Conservation (phyloP, 163 green algal species). For the Volvox carteri region DNA sequence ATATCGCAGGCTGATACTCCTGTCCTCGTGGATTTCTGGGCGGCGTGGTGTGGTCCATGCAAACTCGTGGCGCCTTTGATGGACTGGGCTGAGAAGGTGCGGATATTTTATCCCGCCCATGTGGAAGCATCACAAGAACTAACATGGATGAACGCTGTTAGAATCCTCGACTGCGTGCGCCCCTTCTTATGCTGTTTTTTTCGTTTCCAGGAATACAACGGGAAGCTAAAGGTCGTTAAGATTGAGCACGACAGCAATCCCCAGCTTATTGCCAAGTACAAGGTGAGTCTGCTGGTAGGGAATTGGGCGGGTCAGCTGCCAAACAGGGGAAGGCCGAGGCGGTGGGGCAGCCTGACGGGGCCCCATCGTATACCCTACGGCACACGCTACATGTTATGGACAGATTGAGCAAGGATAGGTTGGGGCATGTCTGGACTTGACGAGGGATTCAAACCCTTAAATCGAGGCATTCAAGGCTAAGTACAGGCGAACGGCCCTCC, state of each 20-base stretch:
- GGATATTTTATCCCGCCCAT: not conserved
- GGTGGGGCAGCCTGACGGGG: too few species aligned
- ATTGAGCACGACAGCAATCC: conserved; percentile 92
- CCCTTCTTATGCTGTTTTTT: not conserved
- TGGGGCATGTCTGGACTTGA: too few species aligned
- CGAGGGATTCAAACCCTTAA: too few species aligned
- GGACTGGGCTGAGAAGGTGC: conserved; percentile 84
- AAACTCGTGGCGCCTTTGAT: conserved; percentile 92
- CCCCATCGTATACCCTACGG: too few species aligned
- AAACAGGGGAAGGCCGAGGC: too few species aligned
- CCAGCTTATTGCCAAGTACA: conserved; percentile 91
- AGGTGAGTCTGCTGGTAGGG: conserved; percentile 70
- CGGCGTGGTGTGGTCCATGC: conserved; percentile 95
- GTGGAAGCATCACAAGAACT: not conserved
- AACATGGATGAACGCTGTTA: not conserved
- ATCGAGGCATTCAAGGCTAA: too few species aligned
- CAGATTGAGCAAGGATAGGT: too few species aligned
- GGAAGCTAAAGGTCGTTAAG: conserved; percentile 95
- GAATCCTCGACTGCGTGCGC: not conserved
- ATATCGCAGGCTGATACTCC: conserved; percentile 73
- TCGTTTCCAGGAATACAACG: conserved; percentile 79
- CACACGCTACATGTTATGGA: too few species aligned
- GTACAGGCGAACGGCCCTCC: too few species aligned
- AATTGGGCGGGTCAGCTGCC: too few species aligned
- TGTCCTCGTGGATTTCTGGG: conserved; percentile 96